Evolutionary conservation across 164 flowering plant species (phyloP).

Genomic region (Aristolochia fimbriata): DNA sequence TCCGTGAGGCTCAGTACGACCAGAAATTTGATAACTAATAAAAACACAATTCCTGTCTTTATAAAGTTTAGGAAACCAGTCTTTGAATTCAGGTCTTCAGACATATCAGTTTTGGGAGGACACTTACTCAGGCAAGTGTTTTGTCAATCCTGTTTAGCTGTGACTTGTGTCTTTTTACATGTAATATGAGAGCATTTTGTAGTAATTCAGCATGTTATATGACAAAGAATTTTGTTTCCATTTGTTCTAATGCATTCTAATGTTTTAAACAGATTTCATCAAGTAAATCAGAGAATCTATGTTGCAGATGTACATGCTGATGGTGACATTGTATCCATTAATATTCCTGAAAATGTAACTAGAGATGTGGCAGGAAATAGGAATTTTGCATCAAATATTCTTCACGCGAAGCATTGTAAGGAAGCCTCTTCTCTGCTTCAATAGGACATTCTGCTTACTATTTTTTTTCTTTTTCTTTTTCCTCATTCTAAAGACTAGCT

Average conservation of each 20-base stretch:
- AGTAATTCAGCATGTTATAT: not conserved
- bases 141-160: not conserved
- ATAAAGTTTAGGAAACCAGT: constrained; percentile 77
- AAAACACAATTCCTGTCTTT: constrained; percentile 32
- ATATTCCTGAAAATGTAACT: constrained; percentile 72
- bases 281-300: constrained; percentile 46
- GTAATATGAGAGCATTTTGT: too few relatives aligned
- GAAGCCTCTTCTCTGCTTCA: not conserved
- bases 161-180: not conserved
- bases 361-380: constrained; percentile 83
- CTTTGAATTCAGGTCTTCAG: constrained; percentile 71
- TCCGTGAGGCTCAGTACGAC: constrained; percentile 67
- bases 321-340: constrained; percentile 33
- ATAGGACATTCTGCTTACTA: not conserved
- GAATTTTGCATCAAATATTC: constrained; percentile 66
- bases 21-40: constrained; percentile 49
- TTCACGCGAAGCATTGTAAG: constrained; percentile 86
- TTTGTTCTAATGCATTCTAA: not conserved
- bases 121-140: constrained; percentile 51
- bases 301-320: constrained; percentile 38
- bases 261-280: constrained; percentile 46
- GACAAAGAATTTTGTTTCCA: too few relatives aligned
- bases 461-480: not conserved
- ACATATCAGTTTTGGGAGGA: constrained; percentile 66
- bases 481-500: not conserved